Conservation (phyloP, 2,329 filamentous ascomycete species). For the Teratosphaeria gauchensis region DNA sequence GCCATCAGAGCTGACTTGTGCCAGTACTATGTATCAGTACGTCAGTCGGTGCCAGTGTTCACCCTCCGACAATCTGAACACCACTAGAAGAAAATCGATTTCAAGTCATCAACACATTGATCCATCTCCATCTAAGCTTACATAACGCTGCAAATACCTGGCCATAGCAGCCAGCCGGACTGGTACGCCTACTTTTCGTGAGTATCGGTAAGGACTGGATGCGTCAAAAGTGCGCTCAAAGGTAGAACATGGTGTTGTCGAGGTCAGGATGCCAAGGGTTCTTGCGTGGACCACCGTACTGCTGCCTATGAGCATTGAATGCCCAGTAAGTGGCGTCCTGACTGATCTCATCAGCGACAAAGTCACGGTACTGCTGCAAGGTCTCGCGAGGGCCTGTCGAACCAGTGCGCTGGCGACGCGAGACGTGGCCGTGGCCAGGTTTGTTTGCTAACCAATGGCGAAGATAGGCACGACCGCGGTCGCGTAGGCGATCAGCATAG, state of each 20-base stretch:
- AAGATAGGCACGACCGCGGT: conserved; percentile 27
- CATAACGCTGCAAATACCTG: not conserved
- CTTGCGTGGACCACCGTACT: not conserved
- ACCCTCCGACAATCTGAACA: not conserved
- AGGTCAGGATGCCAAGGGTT: conserved; percentile 20
- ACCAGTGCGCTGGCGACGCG: not conserved
- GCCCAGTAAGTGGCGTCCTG: not conserved
- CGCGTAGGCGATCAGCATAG: conserved; percentile 32
- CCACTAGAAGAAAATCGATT: not conserved
- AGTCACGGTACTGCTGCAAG: not conserved
- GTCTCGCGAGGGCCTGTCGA: not conserved
- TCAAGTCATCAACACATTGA: not conserved
- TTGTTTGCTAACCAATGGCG: conserved; percentile 4
- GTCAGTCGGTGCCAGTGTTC: no score
- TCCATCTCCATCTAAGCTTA: not conserved
- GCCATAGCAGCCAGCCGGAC: not conserved
- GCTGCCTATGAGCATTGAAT: not conserved
- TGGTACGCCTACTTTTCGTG: conserved; percentile 1
- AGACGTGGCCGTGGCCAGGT: not conserved
- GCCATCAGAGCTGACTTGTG: no score
- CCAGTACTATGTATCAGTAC: no score
- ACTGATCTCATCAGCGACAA: not conserved
- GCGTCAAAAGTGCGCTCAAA: conserved; percentile 1
- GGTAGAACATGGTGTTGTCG: conserved; percentile 21
- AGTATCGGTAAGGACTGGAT: not conserved